phyloP scores from a whole-genome alignment of 306 rosid genomes.

The Arachis stenosperma region DNA sequence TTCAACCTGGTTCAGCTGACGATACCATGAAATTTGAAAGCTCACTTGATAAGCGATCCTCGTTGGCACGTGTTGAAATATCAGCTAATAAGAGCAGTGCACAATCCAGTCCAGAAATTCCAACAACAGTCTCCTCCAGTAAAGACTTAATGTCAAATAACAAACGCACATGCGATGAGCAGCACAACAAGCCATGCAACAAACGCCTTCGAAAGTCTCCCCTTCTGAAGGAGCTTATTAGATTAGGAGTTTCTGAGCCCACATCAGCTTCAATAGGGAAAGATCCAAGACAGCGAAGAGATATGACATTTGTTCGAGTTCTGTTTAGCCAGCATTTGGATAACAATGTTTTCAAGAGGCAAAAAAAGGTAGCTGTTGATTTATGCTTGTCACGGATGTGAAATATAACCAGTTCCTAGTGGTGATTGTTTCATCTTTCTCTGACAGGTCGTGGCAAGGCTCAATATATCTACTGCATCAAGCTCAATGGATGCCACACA shows the following conservation, averaged over 20 bases:
- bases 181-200: slow-evolving; percentile 42
- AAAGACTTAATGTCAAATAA: slow-evolving; percentile 40
- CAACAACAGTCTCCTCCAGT: slow-evolving; percentile 31
- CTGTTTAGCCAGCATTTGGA: slow-evolving; percentile 88
- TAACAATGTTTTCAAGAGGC: slow-evolving; percentile 65
- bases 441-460: slow-evolving; percentile 63
- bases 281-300: slow-evolving; percentile 77
- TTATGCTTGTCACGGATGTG: slow-evolving; percentile 20
- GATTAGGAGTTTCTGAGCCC: slow-evolving; percentile 52
- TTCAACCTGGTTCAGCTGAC: slow-evolving; percentile 31
- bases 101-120: slow-evolving; percentile 36
- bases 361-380: slow-evolving; percentile 70
- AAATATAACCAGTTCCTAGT: slow-evolving; percentile 19
- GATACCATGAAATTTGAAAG: slow-evolving; percentile 29
- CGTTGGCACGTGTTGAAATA: slow-evolving; percentile 41
- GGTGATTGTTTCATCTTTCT: slow-evolving; percentile 37
- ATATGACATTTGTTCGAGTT: slow-evolving; percentile 67
- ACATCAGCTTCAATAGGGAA: slow-evolving; percentile 36
- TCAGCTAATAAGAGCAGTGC: slow-evolving; percentile 35
- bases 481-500: slow-evolving; percentile 84
- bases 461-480: slow-evolving; percentile 65
- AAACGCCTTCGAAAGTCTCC: slow-evolving; percentile 53
- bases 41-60: slow-evolving; percentile 28
- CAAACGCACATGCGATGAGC: slow-evolving; percentile 27
- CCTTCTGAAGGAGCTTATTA: slow-evolving; percentile 56